phyloP scores from a whole-genome alignment of 176 grass and related monocot species.

The Aegilops umbellulata region DNA sequence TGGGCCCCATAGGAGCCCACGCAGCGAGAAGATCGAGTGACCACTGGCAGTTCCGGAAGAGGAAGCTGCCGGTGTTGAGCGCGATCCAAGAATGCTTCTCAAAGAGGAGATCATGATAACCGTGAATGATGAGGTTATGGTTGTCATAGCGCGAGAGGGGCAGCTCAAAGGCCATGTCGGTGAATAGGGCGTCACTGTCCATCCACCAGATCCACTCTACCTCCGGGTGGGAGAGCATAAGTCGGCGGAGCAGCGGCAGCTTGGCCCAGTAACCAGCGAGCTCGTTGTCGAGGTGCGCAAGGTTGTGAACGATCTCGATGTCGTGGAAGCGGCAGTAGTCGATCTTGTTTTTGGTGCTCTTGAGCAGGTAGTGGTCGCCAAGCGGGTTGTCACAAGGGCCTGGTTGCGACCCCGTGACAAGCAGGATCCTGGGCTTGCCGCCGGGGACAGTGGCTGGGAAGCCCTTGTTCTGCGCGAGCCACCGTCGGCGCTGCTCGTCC shows the following conservation, averaged over 20 bases:
- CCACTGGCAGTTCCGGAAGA: conserved; percentile 93
- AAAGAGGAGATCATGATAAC: conserved; percentile 85
- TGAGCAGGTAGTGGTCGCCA: conserved; percentile 93
- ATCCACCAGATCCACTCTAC: conserved; percentile 99
- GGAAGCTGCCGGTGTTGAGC: conserved; percentile 88
- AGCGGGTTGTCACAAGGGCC: conserved; percentile 84
- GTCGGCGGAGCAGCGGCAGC: conserved; percentile 76
- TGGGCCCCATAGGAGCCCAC: conserved; percentile 90
- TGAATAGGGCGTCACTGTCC: conserved; percentile 94
- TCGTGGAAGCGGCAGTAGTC: conserved; percentile 88
- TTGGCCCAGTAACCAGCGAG: conserved; percentile 93
- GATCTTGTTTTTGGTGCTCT: conserved; percentile 93
- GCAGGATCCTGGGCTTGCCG: conserved; percentile 70
- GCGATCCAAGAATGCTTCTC: conserved; percentile 84
- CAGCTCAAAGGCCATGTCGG: conserved; percentile 95
- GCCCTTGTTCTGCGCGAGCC: conserved; percentile 62
- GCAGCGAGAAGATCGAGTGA: conserved; percentile 78
- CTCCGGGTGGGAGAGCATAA: conserved; percentile 92
- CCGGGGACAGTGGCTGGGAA: conserved; percentile 47
- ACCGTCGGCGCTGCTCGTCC: conserved; percentile 62
- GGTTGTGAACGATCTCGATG: conserved; percentile 91
- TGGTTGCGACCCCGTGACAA: conserved; percentile 82
- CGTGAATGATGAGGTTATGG: conserved; percentile 89
- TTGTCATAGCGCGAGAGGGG: conserved; percentile 54
- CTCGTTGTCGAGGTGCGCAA: conserved; percentile 82